Percentiles rank a stretch among this genome's conserved stretches.
Evolutionary conservation across 164 flowering plant genomes (phyloP).

Genomic region (Aristolochia fimbriata): DNA sequence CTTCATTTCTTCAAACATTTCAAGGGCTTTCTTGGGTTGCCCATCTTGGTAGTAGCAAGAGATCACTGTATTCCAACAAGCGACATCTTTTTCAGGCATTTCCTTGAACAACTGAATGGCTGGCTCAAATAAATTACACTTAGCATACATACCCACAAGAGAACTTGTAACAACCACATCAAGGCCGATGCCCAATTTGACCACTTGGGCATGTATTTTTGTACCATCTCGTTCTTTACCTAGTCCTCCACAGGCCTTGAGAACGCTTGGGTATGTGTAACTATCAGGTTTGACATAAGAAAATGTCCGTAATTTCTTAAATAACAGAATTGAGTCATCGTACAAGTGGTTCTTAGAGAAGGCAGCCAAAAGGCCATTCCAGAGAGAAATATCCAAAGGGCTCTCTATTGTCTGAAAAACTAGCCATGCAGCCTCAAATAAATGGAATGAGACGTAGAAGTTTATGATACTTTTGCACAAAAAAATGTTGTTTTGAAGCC

Average conservation of each 20-base stretch:
- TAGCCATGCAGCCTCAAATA: slow-evolving; percentile 26
- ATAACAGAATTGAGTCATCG: slow-evolving; percentile 37
- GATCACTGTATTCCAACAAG: slow-evolving; percentile 60
- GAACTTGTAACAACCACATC: slow-evolving; percentile 61
- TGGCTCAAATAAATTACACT: slow-evolving; percentile 28
- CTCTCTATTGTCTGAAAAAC: slow-evolving; percentile 33
- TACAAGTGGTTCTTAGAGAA: slow-evolving; percentile 43
- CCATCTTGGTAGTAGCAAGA: slow-evolving; percentile 59
- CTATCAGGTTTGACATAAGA: slow-evolving; percentile 38
- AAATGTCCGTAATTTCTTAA: slow-evolving; percentile 18
- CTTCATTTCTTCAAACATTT: slow-evolving; percentile 46
- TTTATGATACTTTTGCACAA: slow-evolving; percentile 41
- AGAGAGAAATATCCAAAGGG: slow-evolving; percentile 43
- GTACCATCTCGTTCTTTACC: slow-evolving; percentile 26
- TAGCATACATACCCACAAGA: slow-evolving; percentile 42
- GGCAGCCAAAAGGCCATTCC: slow-evolving; percentile 53
- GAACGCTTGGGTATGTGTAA: slow-evolving; percentile 51
- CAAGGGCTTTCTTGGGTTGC: slow-evolving; percentile 40
- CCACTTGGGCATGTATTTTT: slow-evolving; percentile 30
- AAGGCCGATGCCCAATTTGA: slow-evolving; percentile 29
- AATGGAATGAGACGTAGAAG: slow-evolving; percentile 41
- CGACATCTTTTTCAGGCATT: slow-evolving; percentile 55
- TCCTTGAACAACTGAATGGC: slow-evolving; percentile 46
- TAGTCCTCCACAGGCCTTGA: slow-evolving; percentile 56
- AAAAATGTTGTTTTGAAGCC: slow-evolving; percentile 23